These are phyloP conservation scores for Stylosanthes scabra DNA, from an alignment of 331 rosid species.

Conservation along the genomic window DNA sequence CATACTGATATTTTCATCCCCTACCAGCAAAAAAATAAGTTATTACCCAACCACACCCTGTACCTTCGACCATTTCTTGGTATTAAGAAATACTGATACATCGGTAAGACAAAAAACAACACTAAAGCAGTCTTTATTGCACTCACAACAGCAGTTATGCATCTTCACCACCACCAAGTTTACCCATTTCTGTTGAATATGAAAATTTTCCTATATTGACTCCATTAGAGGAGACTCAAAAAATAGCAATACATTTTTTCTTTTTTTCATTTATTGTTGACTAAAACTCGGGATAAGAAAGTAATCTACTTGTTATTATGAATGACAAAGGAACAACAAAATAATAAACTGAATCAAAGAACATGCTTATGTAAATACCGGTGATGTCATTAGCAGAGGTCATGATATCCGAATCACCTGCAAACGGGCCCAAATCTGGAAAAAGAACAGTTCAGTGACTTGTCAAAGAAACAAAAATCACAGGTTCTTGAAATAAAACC, in stretches of 20 bases:
- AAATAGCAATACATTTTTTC: not conserved
- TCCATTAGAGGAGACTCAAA: not conserved
- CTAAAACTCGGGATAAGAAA: not conserved
- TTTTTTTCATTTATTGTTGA: not conserved
- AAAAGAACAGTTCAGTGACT: slow-evolving; percentile 23
- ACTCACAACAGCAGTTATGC: slow-evolving; percentile 20
- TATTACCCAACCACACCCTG: not conserved
- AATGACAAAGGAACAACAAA: not conserved
- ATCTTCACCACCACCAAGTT: slow-evolving; percentile 7
- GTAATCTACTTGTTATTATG: slow-evolving; percentile 3
- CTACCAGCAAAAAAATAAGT: not conserved
- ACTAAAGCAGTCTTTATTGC: not conserved
- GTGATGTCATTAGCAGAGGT: slow-evolving; percentile 36
- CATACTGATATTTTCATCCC: not conserved
- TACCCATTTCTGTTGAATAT: not conserved
- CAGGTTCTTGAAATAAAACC: not conserved
- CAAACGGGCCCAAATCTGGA: slow-evolving; percentile 44
- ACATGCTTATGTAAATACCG: slow-evolving; percentile 28
- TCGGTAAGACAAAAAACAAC: slow-evolving; percentile 19
- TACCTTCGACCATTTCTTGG: slow-evolving; percentile 4
- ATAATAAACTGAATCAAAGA: slow-evolving; percentile 10
- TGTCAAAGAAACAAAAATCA: slow-evolving; percentile 9
- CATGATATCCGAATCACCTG: slow-evolving; percentile 35
- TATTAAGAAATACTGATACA: slow-evolving; percentile 8
- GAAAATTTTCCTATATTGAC: not conserved